Conservation (phyloP, 2,329 filamentous ascomycete species). For the Domatiomyces globalis region DNA sequence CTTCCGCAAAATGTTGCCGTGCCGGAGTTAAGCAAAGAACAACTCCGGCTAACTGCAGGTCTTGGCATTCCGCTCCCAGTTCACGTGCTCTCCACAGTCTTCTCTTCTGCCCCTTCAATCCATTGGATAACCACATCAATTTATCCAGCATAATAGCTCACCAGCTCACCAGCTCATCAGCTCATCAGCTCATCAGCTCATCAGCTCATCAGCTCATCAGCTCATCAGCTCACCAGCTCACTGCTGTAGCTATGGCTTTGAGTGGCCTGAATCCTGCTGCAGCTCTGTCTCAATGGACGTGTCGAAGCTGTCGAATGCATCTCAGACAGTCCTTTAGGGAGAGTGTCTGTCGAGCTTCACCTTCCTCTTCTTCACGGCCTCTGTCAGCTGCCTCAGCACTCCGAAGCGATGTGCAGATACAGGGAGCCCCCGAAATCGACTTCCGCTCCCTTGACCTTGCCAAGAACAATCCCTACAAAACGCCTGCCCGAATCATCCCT, state of each 20-base stretch:
- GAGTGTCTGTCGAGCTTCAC: not conserved
- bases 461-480: not conserved
- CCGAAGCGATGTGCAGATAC: slow-evolving; percentile 15
- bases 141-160: too few species aligned
- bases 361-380: not conserved
- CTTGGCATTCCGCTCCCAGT: not conserved
- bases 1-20: not conserved
- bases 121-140: too few species aligned
- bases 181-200: too few species aligned
- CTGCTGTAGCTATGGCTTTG: not conserved
- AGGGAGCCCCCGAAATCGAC: slow-evolving; percentile 32
- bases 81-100: not conserved
- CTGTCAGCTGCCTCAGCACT: slow-evolving; percentile 5
- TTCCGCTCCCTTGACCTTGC: slow-evolving; percentile 17
- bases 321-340: not conserved
- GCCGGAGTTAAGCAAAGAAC: not conserved
- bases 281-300: not conserved
- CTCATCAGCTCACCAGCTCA: not conserved
- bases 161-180: too few species aligned
- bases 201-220: too few species aligned
- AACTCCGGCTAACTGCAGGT: not conserved
- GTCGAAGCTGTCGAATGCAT: not conserved
- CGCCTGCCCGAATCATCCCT: slow-evolving; percentile 61
- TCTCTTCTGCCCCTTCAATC: not conserved
- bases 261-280: not conserved